Conservation (phyloP, 1,284 basidiomycete species). For the Lentinula novae-zelandiae region DNA sequence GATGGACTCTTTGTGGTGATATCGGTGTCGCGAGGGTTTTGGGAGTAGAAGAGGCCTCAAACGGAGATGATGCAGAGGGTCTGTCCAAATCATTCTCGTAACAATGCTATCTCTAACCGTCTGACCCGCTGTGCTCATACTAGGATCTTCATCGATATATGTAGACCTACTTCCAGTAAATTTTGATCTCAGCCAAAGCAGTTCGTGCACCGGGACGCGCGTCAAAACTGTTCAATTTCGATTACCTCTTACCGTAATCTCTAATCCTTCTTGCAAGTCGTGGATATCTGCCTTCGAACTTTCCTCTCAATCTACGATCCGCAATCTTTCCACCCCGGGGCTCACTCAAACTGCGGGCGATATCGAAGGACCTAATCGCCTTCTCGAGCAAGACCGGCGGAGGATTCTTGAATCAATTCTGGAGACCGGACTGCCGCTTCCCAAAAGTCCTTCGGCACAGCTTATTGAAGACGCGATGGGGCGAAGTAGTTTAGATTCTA, state of each 20-base stretch:
- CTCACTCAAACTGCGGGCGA: background rate
- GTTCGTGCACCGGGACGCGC: constrained; percentile 5
- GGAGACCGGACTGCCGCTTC: constrained; percentile 56
- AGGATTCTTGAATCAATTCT: constrained; percentile 50
- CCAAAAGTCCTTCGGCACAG: constrained; percentile 66
- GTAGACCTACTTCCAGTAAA: constrained; percentile 8
- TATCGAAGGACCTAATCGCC: constrained; percentile 6
- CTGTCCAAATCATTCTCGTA: background rate
- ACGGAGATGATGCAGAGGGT: constrained; percentile 6
- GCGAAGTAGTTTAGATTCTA: constrained; percentile 16
- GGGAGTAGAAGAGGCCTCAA: constrained; percentile 33
- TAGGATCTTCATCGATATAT: background rate
- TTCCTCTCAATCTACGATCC: constrained; percentile 10
- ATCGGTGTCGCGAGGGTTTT: constrained; percentile 57
- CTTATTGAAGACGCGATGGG: constrained; percentile 26
- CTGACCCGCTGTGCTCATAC: background rate
- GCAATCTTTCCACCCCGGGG: constrained; percentile 10
- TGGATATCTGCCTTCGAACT: constrained; percentile 12
- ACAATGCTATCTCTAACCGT: background rate
- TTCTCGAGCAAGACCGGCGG: constrained; percentile 34
- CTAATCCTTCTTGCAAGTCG: constrained; percentile 2
- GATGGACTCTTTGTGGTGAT: constrained; percentile 45
- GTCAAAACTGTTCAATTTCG: constrained; percentile 7
- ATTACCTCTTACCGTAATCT: background rate
- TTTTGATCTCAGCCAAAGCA: constrained; percentile 22